Percentiles rank a stretch among this genome's conserved stretches.
phyloP scores from a whole-genome alignment of 2,329 filamentous ascomycete genomes.

The Huntiella decipiens region DNA sequence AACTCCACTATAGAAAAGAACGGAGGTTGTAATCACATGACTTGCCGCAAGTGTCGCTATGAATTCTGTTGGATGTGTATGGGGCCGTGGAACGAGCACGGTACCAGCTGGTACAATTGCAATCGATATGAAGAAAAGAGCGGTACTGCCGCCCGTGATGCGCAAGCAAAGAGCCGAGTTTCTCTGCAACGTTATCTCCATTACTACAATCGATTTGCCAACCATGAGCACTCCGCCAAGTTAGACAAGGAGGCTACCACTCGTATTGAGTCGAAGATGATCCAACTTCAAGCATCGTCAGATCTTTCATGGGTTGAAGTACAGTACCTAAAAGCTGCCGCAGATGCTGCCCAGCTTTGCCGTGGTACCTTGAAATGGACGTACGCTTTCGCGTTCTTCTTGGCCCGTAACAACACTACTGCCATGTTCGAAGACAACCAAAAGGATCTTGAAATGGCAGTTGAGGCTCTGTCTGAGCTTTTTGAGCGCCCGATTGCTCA shows the following conservation, averaged over 20 bases:
- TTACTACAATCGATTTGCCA: slow-evolving; percentile 98
- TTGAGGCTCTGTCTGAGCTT: slow-evolving; percentile 95
- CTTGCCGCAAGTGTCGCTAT: slow-evolving; percentile 83
- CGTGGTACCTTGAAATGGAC: slow-evolving; percentile 99
- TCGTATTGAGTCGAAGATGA: slow-evolving; percentile 99
- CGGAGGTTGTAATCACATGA: slow-evolving; percentile 95
- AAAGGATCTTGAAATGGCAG: slow-evolving; percentile 91
- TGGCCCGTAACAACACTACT: slow-evolving; percentile 86
- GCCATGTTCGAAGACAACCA: slow-evolving; percentile 98
- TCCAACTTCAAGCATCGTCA: slow-evolving; percentile 77
- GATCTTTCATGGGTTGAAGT: slow-evolving; percentile 99
- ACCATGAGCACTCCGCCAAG: slow-evolving; percentile 94
- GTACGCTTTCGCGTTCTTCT: slow-evolving; percentile 94
- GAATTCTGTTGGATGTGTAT: slow-evolving; percentile 99
- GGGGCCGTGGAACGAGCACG: slow-evolving; percentile 96
- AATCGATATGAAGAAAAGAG: slow-evolving; percentile 95
- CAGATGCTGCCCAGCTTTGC: slow-evolving; percentile 83
- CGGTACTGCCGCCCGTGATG: slow-evolving; percentile 72
- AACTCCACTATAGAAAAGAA: slow-evolving; percentile 98
- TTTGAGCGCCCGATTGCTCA: slow-evolving; percentile 93
- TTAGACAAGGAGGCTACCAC: slow-evolving; percentile 89
- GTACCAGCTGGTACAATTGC: slow-evolving; percentile 99
- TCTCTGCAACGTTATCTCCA: slow-evolving; percentile 92
- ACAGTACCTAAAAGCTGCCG: slow-evolving; percentile 85
- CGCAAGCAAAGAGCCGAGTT: slow-evolving; percentile 75